phyloP scores from a whole-genome alignment of 169 alveolate species.

The Plasmodium malariae region DNA sequence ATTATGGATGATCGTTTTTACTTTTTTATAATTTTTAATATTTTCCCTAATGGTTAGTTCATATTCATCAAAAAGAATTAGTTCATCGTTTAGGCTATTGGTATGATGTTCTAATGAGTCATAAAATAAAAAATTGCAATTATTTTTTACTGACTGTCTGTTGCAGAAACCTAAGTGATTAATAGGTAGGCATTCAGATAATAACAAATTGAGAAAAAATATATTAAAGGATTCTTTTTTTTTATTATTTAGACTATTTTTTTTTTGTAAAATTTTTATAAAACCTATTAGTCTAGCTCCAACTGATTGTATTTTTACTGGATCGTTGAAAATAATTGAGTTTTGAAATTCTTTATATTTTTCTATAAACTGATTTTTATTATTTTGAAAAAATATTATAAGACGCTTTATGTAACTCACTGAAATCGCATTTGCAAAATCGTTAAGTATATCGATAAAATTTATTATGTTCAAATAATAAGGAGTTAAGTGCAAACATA shows the following conservation, averaged over 20 bases:
- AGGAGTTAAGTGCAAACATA: slow-evolving; percentile 47
- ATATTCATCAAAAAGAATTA: background rate
- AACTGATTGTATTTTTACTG: slow-evolving; percentile 45
- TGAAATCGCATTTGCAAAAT: slow-evolving; percentile 40
- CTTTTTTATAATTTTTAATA: slow-evolving; percentile 27
- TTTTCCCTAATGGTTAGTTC: slow-evolving; percentile 28
- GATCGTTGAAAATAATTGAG: slow-evolving; percentile 38
- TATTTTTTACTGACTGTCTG: slow-evolving; percentile 62
- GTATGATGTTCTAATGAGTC: slow-evolving; percentile 1
- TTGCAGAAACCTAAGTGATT: slow-evolving; percentile 67
- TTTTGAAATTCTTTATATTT: slow-evolving; percentile 67
- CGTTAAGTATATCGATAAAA: slow-evolving; percentile 33
- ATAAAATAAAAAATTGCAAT: slow-evolving; percentile 27
- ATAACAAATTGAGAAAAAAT: slow-evolving; percentile 28
- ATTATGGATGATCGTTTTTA: slow-evolving; percentile 6
- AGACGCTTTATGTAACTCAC: background rate
- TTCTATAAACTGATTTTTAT: slow-evolving; percentile 45
- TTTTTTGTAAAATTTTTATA: slow-evolving; percentile 54
- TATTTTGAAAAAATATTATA: slow-evolving; percentile 5
- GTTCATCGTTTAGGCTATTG: background rate
- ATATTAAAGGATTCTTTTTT: slow-evolving; percentile 13
- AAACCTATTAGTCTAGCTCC: slow-evolving; percentile 70
- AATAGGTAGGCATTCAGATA: slow-evolving; percentile 48
- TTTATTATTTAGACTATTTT: slow-evolving; percentile 13
- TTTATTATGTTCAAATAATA: slow-evolving; percentile 27